Base-by-base conservation (phyloP, 2,329 filamentous ascomycete genomes). In the Monosporascus sp. region DNA sequence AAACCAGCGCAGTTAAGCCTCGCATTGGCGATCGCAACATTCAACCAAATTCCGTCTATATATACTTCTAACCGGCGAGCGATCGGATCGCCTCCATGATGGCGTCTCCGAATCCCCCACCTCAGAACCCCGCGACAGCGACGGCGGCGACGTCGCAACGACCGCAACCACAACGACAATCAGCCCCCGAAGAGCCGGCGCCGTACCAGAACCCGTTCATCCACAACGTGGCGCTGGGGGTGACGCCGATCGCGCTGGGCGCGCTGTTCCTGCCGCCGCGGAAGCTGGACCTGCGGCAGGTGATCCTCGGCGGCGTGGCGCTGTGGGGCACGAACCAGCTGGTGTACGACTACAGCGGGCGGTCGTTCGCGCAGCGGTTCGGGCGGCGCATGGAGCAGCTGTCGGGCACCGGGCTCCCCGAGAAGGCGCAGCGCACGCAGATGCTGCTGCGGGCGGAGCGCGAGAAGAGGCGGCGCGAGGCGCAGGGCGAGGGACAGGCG, bases 241-340 rank as follows among this genome's bases (percentile, higher is more conserved):
- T 75, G 51, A 75, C 78, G 55, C 68, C 80, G 51, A 61, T 80
- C 50, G 71, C 73, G 46, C 73, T 78, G 7, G 60, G 79, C 47
- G 76, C 69, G 22, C 75, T 83, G 62, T 65, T 76, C 44, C 71
- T 82, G 24, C 80, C 80, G 19, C 80, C 80, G 44, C 76, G 80
- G 50, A 75, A 73, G 44, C 64, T 79, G 49, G 77, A 81, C 65
- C 54, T 79, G 49, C 79, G 81, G 54, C 75, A 76, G 65, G 61
- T 76, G 48, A 66, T 81, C 51, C 77, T 84, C 49, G 73, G 73
- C 53, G 72, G 72, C 54, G 74, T 75, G 53, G 75, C 79, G 59
- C 76, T 81, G 31, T 74, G 80, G 59, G 76, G 77, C 52, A 77
- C 78, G 53, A 80, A 80, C 66, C 78, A 80, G 67, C 77, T 85